Evolutionary conservation across 192 early-diverging fungal species (phyloP).

Genomic region (Chytriomyces sp.): DNA sequence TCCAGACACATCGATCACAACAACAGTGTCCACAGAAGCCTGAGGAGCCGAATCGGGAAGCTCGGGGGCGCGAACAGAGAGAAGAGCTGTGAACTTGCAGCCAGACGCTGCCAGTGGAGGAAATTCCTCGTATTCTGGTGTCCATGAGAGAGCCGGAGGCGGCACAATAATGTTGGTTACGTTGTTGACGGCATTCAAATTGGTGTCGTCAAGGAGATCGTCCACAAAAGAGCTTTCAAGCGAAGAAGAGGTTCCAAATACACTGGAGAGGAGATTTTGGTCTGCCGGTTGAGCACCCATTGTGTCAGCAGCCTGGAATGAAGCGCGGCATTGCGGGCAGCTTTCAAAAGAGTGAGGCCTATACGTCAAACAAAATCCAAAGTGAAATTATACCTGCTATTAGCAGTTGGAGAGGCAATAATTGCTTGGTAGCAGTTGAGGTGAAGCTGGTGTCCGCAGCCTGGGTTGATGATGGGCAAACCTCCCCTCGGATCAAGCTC

Average conservation of each 20-base stretch:
- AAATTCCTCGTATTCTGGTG: background rate
- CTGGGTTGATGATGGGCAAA: background rate
- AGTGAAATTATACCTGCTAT: background rate
- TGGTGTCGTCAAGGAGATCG: no score
- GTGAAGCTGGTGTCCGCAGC: conserved; percentile 16
- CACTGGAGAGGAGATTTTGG: no score
- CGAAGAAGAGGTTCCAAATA: no score
- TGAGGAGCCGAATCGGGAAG: background rate
- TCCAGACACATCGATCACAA: conserved; percentile 28
- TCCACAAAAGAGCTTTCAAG: no score
- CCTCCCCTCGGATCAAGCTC: conserved; percentile 1
- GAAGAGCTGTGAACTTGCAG: background rate
- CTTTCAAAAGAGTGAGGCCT: background rate
- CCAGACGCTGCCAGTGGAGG: background rate
- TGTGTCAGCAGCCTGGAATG: background rate
- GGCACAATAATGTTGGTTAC: background rate
- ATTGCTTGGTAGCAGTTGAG: conserved; percentile 10
- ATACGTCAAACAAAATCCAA: no score
- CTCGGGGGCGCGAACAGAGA: background rate
- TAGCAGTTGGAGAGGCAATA: background rate
- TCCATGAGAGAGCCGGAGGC: background rate
- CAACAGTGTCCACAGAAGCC: conserved; percentile 21
- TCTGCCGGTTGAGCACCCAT: no score
- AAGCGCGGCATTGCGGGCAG: conserved; percentile 5
- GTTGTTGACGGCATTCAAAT: no score